These are phyloP conservation scores for Plenodomus lindquistii DNA, from an alignment of 2,329 filamentous ascomycete genomes.

Conservation along the genomic window DNA sequence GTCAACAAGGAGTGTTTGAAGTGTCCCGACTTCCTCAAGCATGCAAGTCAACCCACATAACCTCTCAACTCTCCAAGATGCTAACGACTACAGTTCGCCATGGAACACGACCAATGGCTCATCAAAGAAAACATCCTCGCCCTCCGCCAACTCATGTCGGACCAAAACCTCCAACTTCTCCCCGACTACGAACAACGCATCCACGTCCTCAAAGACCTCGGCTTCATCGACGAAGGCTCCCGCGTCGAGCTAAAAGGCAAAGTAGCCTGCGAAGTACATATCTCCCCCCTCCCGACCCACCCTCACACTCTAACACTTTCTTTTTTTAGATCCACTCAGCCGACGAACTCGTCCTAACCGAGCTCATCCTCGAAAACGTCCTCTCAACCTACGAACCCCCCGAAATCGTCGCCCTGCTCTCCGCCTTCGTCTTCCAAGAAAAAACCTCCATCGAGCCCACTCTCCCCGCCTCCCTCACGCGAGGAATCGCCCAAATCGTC, in stretches of 20 bases:
- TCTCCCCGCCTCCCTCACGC: constrained; percentile 79
- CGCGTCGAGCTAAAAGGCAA: constrained; percentile 97
- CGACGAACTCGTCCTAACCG: constrained; percentile 93
- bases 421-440: constrained; percentile 96
- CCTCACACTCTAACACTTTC: constrained; percentile 8
- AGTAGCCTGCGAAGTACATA: constrained; percentile 80
- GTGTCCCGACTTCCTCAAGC: constrained; percentile 82
- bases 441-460: constrained; percentile 84
- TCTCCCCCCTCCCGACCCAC: background rate
- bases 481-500: constrained; percentile 82
- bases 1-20: constrained; percentile 66
- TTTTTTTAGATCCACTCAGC: constrained; percentile 76
- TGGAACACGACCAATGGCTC: constrained; percentile 96
- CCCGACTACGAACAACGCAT: constrained; percentile 97
- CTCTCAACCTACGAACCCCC: constrained; percentile 93
- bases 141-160: constrained; percentile 85
- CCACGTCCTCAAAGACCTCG: constrained; percentile 85
- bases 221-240: constrained; percentile 84
- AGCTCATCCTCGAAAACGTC: constrained; percentile 94
- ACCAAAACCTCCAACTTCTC: constrained; percentile 92
- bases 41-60: constrained; percentile 62
- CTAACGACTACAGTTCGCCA: constrained; percentile 68
- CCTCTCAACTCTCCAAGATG: background rate
- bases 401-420: constrained; percentile 92
- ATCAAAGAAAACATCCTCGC: constrained; percentile 92